Percentiles rank a stretch among this genome's conserved stretches.
Evolutionary conservation across 1,139 yeast genomes (phyloP).

Genomic region (Scheffersomyces titani): DNA sequence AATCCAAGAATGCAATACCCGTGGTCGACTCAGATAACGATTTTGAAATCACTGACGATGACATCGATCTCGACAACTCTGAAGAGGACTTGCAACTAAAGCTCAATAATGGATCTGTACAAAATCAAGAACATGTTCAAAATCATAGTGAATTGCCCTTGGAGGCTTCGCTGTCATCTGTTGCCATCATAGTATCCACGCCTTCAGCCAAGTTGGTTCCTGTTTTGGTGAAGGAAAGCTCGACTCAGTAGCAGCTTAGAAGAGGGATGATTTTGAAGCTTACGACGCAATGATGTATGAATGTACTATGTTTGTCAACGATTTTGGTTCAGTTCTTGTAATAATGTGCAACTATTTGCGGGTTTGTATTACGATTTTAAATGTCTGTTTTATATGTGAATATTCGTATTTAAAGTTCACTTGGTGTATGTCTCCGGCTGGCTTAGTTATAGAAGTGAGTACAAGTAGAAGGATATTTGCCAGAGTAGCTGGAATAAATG

Average conservation of each 20-base stretch:
- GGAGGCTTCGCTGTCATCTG: conserved; percentile 1
- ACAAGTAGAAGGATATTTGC: neutral
- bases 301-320: neutral
- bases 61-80: conserved; percentile 16
- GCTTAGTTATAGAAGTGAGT: neutral
- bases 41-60: conserved; percentile 33
- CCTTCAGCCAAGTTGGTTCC: conserved; percentile 18
- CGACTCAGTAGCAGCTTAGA: neutral
- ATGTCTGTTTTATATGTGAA: neutral
- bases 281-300: neutral
- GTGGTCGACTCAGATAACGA: conserved; percentile 33
- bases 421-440: neutral
- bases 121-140: neutral
- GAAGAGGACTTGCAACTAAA: conserved; percentile 15
- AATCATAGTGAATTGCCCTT: neutral
- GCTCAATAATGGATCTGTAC: neutral
- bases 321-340: neutral
- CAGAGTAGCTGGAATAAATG: neutral
- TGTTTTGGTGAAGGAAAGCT: neutral
- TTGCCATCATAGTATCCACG: conserved; percentile 26
- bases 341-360: neutral
- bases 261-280: neutral
- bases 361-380: neutral
- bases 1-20: conserved; percentile 16
- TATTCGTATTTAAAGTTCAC: neutral